Evolutionary conservation across 140 eudicot genomes (phyloP), one percentile per base, ranked within the genome.

Genomic region (Flaveria floridana): DNA sequence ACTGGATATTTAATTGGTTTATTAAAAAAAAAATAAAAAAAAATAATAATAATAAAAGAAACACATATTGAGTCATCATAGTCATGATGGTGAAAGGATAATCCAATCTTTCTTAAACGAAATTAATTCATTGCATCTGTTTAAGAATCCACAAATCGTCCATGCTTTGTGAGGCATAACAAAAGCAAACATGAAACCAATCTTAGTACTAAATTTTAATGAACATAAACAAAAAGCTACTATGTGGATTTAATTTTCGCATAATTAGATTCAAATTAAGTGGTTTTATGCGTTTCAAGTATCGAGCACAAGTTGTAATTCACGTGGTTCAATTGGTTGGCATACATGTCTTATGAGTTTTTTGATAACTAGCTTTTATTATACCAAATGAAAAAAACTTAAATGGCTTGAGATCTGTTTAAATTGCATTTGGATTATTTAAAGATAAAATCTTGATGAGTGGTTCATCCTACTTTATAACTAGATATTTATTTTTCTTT

Each of bases 161-260:
- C 79, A 52, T 65, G 56, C 83, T 73, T 73, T 79, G 44, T 79
- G 79, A 66, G 44, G 70, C 83, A 79, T 30, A 2, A 18, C 62
- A 34, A 37, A 53, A 72, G 11, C 53, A 47, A 16, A 61, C 51
- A 44, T 44, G 58, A 16, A 53, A 57, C 50, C 81, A 76, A 66
- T 41, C 65, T 78, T 28, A 70, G 6, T 77, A 56, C 30, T 10
- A 42, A 7, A 7, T 65, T 76, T 64, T 48, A 75, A 50, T 15
- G 28, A 26, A 37, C 34, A 37, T 13, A 56, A 34, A 21, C 23
- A 52, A 4, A 65, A 67, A 66, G 37, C 46, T 7, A 3, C 6
- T 7, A 39, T 9, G 47, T 42, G 2, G 12, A 42, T 42, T 42
- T 42, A 42, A 42, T 42, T 42, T 42, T 42, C 12, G 8, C 8